Conservation (phyloP, 805 yeast genomes). For the Teunomyces atbi region DNA sequence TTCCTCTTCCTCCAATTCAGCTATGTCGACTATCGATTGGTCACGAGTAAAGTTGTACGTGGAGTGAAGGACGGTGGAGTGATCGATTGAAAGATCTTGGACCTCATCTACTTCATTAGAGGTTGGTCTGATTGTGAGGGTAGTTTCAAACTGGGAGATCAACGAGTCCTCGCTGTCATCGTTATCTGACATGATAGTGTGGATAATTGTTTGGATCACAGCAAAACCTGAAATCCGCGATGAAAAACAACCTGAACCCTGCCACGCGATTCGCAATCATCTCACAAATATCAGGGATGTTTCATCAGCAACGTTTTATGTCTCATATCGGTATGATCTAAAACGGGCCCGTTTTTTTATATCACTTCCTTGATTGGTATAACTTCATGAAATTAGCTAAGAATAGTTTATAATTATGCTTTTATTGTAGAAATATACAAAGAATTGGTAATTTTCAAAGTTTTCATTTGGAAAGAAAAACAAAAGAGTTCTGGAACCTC, state of each 20-base stretch:
- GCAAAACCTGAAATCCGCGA: background rate
- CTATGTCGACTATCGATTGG: conserved; percentile 32
- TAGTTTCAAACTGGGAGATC: conserved; percentile 44
- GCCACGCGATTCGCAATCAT: background rate
- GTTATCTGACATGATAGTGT: background rate
- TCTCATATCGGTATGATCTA: background rate
- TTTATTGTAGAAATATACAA: background rate
- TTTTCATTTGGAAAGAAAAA: background rate
- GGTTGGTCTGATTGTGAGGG: conserved; percentile 40
- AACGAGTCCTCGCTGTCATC: conserved; percentile 38
- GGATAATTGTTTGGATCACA: background rate
- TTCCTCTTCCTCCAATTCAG: conserved; percentile 37
- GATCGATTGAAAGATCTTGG: conserved; percentile 41
- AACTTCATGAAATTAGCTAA: background rate
- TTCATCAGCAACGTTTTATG: background rate
- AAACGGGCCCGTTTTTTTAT: background rate
- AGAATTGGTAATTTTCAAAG: background rate
- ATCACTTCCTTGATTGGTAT: background rate
- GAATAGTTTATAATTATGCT: too few relatives aligned
- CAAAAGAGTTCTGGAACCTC: background rate
- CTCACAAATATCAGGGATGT: background rate
- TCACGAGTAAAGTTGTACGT: conserved; percentile 28
- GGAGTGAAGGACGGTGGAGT: conserved; percentile 25
- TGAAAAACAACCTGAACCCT: background rate
- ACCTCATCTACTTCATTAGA: conserved; percentile 33